phyloP scores from a whole-genome alignment of 768 basidiomycete species.

The Auricularia cornea region DNA sequence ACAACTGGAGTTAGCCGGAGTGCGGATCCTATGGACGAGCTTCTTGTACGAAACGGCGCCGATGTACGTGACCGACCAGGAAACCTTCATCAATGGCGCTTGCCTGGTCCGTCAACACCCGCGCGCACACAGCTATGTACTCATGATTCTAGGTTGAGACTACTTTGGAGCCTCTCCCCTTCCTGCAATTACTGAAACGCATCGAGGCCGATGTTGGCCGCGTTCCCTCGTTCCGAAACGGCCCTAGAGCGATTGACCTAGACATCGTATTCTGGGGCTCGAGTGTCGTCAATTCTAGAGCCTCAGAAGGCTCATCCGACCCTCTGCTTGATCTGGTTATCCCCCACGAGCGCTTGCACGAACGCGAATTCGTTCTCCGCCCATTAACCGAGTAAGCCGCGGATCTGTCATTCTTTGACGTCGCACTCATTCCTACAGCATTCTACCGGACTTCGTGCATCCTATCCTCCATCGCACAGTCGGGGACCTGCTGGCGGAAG shows the following conservation, averaged over 20 bases:
- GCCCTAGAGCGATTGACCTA: slow-evolving; percentile 84
- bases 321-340: slow-evolving; percentile 63
- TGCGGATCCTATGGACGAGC: slow-evolving; percentile 62
- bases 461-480: slow-evolving; percentile 47
- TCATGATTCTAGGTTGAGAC: slow-evolving; percentile 57
- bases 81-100: slow-evolving; percentile 83
- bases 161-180: slow-evolving; percentile 44
- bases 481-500: slow-evolving; percentile 33
- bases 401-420: not conserved
- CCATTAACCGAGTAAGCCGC: slow-evolving; percentile 85
- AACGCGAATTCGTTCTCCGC: slow-evolving; percentile 87
- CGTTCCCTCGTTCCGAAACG: slow-evolving; percentile 67
- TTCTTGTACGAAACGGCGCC: slow-evolving; percentile 90
- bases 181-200: slow-evolving; percentile 59
- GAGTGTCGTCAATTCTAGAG: slow-evolving; percentile 43
- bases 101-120: slow-evolving; percentile 50
- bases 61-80: slow-evolving; percentile 94
- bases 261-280: slow-evolving; percentile 76
- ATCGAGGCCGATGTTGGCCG: slow-evolving; percentile 75
- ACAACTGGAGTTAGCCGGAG: slow-evolving; percentile 48
- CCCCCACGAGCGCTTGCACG: slow-evolving; percentile 73
- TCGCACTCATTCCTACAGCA: slow-evolving; percentile 37
- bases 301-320: slow-evolving; percentile 24
- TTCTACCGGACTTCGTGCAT: slow-evolving; percentile 68
- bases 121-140: not conserved